These are phyloP conservation scores for Nepenthes mirabilis DNA, from an alignment of 148 eudicot genomes.

Conservation along the genomic window DNA sequence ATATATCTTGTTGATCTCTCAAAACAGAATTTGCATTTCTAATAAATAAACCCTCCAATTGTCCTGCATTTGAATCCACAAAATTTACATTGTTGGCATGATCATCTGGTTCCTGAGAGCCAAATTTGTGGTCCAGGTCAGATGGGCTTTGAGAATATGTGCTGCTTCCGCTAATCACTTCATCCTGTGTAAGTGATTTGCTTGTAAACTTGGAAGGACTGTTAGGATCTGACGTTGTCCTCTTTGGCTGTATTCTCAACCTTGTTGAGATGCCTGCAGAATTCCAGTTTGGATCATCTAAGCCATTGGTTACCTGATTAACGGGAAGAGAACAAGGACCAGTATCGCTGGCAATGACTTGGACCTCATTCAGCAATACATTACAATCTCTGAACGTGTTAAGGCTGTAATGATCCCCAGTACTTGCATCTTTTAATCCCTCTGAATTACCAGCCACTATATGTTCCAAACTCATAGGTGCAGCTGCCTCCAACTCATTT, in stretches of 20 bases:
- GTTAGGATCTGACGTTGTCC: slow-evolving; percentile 14
- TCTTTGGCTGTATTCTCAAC: slow-evolving; percentile 25
- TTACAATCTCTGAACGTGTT: slow-evolving; percentile 15
- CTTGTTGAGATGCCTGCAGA: slow-evolving; percentile 18
- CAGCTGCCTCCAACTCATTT: slow-evolving; percentile 14
- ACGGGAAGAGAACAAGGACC: slow-evolving; percentile 11
- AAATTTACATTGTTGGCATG: slow-evolving; percentile 9
- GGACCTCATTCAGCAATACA: slow-evolving; percentile 16
- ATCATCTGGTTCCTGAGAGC: slow-evolving; percentile 15
- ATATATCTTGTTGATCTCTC: slow-evolving; percentile 20
- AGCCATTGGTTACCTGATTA: slow-evolving; percentile 13
- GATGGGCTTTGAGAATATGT: slow-evolving; percentile 11
- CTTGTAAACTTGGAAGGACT: slow-evolving; percentile 11
- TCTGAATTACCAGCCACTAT: slow-evolving; percentile 7
- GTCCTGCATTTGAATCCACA: slow-evolving; percentile 21
- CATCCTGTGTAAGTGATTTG: slow-evolving; percentile 11
- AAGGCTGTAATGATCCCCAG: slow-evolving; percentile 7
- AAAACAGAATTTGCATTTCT: slow-evolving; percentile 11
- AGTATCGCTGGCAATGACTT: slow-evolving; percentile 12
- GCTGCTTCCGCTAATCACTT: slow-evolving; percentile 12
- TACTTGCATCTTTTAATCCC: slow-evolving; percentile 9
- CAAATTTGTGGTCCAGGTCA: slow-evolving; percentile 10
- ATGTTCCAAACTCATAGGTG: slow-evolving; percentile 10
- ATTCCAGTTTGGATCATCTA: slow-evolving; percentile 16
- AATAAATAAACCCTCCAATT: slow-evolving; percentile 15